These are phyloP conservation scores for Podospora bellae-mahoneyi DNA, from an alignment of 495 filamentous ascomycete genomes.

Conservation along the genomic window DNA sequence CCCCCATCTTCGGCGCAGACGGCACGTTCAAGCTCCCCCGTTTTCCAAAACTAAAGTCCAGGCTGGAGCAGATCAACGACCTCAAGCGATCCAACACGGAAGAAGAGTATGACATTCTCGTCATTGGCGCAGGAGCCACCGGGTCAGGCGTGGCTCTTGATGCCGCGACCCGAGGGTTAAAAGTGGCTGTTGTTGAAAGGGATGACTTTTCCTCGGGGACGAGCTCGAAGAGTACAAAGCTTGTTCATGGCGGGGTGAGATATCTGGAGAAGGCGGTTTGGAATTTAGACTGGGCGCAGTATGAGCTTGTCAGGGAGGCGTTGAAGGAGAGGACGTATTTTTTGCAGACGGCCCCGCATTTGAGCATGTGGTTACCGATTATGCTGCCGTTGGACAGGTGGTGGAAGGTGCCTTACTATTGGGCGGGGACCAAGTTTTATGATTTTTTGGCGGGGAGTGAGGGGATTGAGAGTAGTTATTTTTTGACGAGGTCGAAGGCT, in stretches of 20 bases:
- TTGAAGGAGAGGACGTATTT: conserved; percentile 95
- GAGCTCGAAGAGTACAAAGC: conserved; percentile 94
- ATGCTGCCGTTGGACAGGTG: conserved; percentile 95
- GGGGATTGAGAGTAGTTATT: conserved; percentile 96
- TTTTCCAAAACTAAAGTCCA: conserved; percentile 73
- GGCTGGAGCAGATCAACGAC: conserved; percentile 62
- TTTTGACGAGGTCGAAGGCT: conserved; percentile 89
- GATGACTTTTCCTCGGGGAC: conserved; percentile 95
- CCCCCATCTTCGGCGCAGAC: conserved; percentile 72
- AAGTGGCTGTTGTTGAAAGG: conserved; percentile 89
- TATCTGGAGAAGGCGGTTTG: conserved; percentile 97
- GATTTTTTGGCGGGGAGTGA: conserved; percentile 92
- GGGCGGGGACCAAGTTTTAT: conserved; percentile 93
- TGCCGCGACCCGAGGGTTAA: conserved; percentile 86
- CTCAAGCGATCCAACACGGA: conserved; percentile 48
- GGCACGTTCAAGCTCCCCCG: conserved; percentile 76
- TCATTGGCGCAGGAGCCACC: conserved; percentile 92
- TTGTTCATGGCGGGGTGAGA: conserved; percentile 93
- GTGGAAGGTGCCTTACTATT: conserved; percentile 98
- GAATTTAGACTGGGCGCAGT: conserved; percentile 95
- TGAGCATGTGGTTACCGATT: conserved; percentile 92
- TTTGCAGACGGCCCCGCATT: conserved; percentile 89
- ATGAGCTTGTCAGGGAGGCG: conserved; percentile 89
- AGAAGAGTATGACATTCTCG: conserved; percentile 74
- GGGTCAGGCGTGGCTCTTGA: conserved; percentile 91